Conservation (phyloP, 805 yeast species). For the Saccharomyces mikatae region DNA sequence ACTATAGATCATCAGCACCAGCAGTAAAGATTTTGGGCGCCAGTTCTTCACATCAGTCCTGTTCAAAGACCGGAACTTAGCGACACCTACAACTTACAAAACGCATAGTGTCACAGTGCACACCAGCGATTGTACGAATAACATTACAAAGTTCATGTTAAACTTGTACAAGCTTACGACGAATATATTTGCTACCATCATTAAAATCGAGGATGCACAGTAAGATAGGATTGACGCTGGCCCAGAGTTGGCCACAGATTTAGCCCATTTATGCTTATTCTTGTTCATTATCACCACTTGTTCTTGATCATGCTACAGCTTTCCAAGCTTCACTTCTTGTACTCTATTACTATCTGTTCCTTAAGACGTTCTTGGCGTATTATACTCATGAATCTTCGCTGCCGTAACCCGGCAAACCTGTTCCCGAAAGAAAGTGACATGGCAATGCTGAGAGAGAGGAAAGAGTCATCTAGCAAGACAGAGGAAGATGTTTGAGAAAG, state of each 20-base stretch:
- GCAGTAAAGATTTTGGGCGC: conserved; percentile 84
- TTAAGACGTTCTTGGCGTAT: background rate
- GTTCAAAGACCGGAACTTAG: conserved; percentile 82
- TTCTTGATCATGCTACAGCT: background rate
- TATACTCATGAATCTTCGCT: background rate
- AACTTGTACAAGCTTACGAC: conserved; percentile 68
- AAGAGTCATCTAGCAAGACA: background rate
- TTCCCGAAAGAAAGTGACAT: background rate
- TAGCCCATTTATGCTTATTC: conserved; percentile 16
- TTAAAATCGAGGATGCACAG: conserved; percentile 89
- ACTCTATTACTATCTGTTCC: background rate
- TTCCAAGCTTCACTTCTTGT: background rate
- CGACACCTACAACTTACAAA: conserved; percentile 66
- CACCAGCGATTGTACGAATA: conserved; percentile 82
- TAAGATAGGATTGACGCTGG: conserved; percentile 68
- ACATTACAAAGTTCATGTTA: conserved; percentile 77
- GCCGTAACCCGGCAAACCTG: background rate
- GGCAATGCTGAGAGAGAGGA: background rate
- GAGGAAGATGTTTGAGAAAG: background rate
- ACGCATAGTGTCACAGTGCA: conserved; percentile 66
- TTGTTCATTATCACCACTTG: conserved; percentile 8
- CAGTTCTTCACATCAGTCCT: conserved; percentile 87
- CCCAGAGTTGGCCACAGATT: conserved; percentile 37
- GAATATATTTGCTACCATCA: conserved; percentile 96
- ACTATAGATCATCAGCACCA: conserved; percentile 93